Base-by-base conservation (phyloP, 768 basidiomycete species). In the Kwoniella mangroviensis region DNA sequence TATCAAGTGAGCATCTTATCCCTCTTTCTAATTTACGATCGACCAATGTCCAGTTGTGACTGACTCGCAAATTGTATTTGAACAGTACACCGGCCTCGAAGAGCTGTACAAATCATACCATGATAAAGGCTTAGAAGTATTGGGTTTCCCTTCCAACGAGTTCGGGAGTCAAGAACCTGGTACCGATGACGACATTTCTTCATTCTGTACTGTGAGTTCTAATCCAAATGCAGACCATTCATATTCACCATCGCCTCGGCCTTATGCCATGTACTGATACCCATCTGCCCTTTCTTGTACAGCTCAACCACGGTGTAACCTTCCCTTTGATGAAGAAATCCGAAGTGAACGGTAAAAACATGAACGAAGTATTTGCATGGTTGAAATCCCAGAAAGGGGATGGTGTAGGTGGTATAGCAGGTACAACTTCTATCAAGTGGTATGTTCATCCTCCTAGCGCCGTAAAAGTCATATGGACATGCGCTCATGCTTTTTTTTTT, bases 81-180 rank as follows among this genome's bases (percentile, higher is more conserved):
- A 34, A 34, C 34, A 79, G 62, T 84, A 83, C 69, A 79, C 75
- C 87, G 93, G 92, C 56, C 88, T 98, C 24, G 92, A 98, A 83
- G 84, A 84, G 19, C 85, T 94, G 19, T 88, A 95, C 82, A 87
- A 93, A 65, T 91, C 91, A 80, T 91, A 93, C 85, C 89, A 91
- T 79, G 90, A 90, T 62, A 84, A 87, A 65, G 92, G 86, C 6
- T 86, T 96, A 55, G 86, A 89, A 60, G 88, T 97, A 66, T 86
- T 97, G 62, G 94, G 93, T 2, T 96, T 96, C 86, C 95, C 95
- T 12, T 94, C 90, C 84, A 93, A 95, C 80, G 93, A 95, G 89
- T 95, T 96, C 76, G 91, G 89, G 65, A 87, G 88, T 0, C 93
- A 95, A 84, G 93, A 95, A 76, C 93, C 93, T 0, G 90, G 87